phyloP scores from a whole-genome alignment of 306 rosid genomes.

The Cucurbita pepo region DNA sequence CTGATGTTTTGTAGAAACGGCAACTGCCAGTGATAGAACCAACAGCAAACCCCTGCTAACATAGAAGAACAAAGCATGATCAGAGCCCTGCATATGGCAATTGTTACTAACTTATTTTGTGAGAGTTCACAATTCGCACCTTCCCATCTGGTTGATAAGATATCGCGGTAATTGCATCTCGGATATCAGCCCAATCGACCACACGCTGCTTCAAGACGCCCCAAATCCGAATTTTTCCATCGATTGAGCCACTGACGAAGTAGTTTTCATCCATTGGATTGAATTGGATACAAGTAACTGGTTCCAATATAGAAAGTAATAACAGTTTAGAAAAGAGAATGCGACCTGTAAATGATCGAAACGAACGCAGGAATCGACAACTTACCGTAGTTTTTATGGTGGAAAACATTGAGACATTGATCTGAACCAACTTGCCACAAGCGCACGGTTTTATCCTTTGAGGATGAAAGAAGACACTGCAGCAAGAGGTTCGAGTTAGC shows the following conservation, averaged over 20 bases:
- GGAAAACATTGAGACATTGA: constrained; percentile 41
- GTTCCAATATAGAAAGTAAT: constrained; percentile 9
- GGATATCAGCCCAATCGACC: constrained; percentile 71
- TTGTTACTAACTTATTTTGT: background rate
- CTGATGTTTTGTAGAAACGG: constrained; percentile 52
- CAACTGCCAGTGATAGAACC: constrained; percentile 69
- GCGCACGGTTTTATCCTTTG: constrained; percentile 83
- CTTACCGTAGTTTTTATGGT: constrained; percentile 69
- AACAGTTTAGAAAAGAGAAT: constrained; percentile 3
- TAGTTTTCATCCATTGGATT: constrained; percentile 55
- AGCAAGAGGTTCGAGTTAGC: constrained; percentile 7
- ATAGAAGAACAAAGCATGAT: constrained; percentile 6
- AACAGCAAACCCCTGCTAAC: constrained; percentile 56
- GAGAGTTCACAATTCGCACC: constrained; percentile 21
- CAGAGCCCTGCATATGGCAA: background rate
- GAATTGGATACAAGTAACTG: constrained; percentile 87
- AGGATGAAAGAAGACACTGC: constrained; percentile 82
- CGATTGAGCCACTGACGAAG: constrained; percentile 84
- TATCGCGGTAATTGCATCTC: constrained; percentile 70
- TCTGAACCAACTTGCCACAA: constrained; percentile 54
- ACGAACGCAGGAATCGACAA: background rate
- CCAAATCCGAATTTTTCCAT: constrained; percentile 89
- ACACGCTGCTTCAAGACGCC: constrained; percentile 55
- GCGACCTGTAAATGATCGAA: background rate
- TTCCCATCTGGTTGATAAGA: constrained; percentile 65